phyloP scores from a whole-genome alignment of 495 filamentous ascomycete genomes.

The Aspergillus bridgeri region DNA sequence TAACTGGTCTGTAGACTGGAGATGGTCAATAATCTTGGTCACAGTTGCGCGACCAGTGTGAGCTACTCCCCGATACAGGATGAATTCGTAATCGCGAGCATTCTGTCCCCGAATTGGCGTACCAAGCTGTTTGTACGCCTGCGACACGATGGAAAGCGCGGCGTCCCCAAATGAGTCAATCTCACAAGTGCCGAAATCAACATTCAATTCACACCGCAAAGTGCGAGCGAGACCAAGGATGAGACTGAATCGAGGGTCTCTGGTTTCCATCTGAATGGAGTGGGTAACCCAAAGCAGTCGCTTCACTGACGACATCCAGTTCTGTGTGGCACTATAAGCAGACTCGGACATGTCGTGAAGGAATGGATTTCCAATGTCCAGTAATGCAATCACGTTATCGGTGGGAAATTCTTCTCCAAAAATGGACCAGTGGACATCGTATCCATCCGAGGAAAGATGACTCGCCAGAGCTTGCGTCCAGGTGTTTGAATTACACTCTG shows the following conservation, averaged over 20 bases:
- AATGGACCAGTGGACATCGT: conserved; percentile 6
- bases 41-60: conserved; percentile 5
- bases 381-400: conserved; percentile 26
- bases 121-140: conserved; percentile 23
- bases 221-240: conserved; percentile 39
- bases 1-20: not conserved
- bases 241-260: conserved; percentile 32
- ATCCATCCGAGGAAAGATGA: not conserved
- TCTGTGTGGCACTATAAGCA: conserved; percentile 16
- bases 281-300: conserved; percentile 40
- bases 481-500: not conserved
- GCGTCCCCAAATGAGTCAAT: conserved; percentile 21
- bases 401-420: conserved; percentile 11
- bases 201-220: conserved; percentile 35
- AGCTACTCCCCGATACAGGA: conserved; percentile 14
- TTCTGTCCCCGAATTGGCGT: not conserved
- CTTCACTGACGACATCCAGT: not conserved
- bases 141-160: conserved; percentile 5
- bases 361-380: conserved; percentile 28
- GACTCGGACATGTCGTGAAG: conserved; percentile 19
- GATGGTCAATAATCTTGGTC: not conserved
- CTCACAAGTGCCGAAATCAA: conserved; percentile 40
- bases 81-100: not conserved
- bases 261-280: conserved; percentile 26
- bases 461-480: not conserved